Evolutionary conservation across 1,284 basidiomycete species (phyloP), one percentile per base, ranked within the genome.

Genomic region (Coniophora puteana): DNA sequence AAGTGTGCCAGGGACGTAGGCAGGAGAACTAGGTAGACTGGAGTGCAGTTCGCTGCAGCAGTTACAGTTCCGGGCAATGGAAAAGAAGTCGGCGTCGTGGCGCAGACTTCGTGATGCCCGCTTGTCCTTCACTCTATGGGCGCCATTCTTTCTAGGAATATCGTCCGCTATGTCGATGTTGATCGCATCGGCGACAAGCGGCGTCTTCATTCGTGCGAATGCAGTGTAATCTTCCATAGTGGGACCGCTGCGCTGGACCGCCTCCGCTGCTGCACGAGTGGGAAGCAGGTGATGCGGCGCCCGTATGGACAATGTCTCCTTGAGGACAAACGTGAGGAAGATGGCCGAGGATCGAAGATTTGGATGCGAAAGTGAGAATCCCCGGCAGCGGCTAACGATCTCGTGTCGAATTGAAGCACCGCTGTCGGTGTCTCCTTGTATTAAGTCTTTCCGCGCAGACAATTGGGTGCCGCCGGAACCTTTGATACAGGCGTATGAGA

Each of bases 221-320:
- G 55, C 57, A 35, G 54, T 54, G 47, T 72, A 71, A 50, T 80
- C 77, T 42, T 72, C 71, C 45, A 64, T 58, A 17, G 77, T 79
- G 4, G 77, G 76, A 1, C 74, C 76, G 22, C 62, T 49, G 16
- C 66, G 63, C 23, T 67, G 66, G 38, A 55, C 64, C 12, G 66
- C 63, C 20, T 59, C 52, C 18, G 73, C 72, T 21, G 63, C 59
- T 8, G 62, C 65, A 28, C 72, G 67, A 26, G 65, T 74, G 24
- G 63, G 53, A 2, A 70, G 74, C n/a, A 80, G 59, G 45, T 78
- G 74, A 8, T 59, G 61, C 5, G 78, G 75, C 12, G 70, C 50
- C 38, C 61, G 61, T 13, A 76, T 50, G 2, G 65, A 57, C 14
- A 58, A 59, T 4, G 62, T 61, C 52, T 79, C 74, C 18, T 70